A percentile compares a stretch with the other conserved stretches of the same genome.
phyloP scores from a whole-genome alignment of 345 rosid genomes.

The Sonneratia caseolaris region DNA sequence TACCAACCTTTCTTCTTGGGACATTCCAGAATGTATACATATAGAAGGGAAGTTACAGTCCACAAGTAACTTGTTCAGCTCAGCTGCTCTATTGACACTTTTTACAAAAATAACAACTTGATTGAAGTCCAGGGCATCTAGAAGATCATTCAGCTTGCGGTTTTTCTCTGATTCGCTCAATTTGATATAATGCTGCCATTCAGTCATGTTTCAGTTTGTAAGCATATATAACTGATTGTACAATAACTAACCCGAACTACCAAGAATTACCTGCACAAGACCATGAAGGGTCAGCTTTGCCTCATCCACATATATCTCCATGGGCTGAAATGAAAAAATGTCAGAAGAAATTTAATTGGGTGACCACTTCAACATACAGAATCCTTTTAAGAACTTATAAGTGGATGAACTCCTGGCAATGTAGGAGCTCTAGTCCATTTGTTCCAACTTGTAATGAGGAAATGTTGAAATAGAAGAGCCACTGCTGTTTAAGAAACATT shows the following conservation, averaged over 20 bases:
- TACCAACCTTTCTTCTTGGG: conserved; percentile 88
- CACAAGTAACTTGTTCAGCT: conserved; percentile 81
- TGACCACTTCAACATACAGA: conserved; percentile 49
- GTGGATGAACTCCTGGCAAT: conserved; percentile 41
- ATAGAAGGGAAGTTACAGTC: conserved; percentile 28
- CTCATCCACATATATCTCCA: conserved; percentile 98
- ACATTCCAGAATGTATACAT: conserved; percentile 98
- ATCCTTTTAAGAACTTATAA: conserved; percentile 54
- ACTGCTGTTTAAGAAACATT: conserved; percentile 16
- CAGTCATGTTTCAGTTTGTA: background rate
- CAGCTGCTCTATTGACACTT: conserved; percentile 91
- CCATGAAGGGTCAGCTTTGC: conserved; percentile 98
- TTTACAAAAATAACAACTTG: conserved; percentile 96
- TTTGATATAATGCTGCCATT: conserved; percentile 90
- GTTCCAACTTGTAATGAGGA: conserved; percentile 29
- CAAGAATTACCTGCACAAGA: conserved; percentile 73
- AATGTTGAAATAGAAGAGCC: conserved; percentile 16
- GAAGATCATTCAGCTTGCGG: conserved; percentile 90
- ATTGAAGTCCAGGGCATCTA: conserved; percentile 96
- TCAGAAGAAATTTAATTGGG: conserved; percentile 70
- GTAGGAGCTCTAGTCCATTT: conserved; percentile 38
- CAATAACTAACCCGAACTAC: background rate
- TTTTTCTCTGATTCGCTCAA: conserved; percentile 90
- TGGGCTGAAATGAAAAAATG: conserved; percentile 90
- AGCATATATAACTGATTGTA: background rate